These are phyloP conservation scores for Fragaria iinumae DNA, from an alignment of 306 rosid genomes.

Conservation along the genomic window DNA sequence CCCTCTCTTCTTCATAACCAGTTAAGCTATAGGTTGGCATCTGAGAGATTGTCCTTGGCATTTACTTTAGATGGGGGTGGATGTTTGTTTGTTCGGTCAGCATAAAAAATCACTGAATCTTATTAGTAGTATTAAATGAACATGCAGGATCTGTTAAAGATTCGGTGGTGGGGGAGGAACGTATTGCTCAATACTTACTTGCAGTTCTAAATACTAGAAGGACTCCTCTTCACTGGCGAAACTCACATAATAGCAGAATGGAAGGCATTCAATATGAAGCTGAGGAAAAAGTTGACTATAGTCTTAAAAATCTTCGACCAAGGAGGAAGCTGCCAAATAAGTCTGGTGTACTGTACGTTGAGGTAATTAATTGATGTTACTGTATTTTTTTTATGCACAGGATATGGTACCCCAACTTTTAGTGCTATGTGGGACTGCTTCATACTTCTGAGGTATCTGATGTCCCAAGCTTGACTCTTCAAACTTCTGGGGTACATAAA, in stretches of 20 bases:
- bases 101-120: background rate
- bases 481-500: background rate
- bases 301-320: slow-evolving; percentile 60
- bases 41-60: background rate
- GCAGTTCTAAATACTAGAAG: slow-evolving; percentile 75
- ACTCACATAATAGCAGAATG: slow-evolving; percentile 52
- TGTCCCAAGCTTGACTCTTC: background rate
- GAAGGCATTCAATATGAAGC: slow-evolving; percentile 53
- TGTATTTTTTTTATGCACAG: background rate
- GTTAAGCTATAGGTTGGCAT: background rate
- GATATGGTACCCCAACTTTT: background rate
- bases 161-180: slow-evolving; percentile 87
- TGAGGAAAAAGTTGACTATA: slow-evolving; percentile 40
- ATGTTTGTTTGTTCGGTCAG: background rate
- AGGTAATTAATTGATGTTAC: slow-evolving; percentile 42
- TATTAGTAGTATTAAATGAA: slow-evolving; percentile 7
- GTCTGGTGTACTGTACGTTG: slow-evolving; percentile 54
- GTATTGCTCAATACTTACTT: slow-evolving; percentile 79
- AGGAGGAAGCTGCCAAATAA: slow-evolving; percentile 50
- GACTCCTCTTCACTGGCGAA: slow-evolving; percentile 83
- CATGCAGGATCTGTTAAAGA: slow-evolving; percentile 88
- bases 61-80: background rate
- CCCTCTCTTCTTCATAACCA: background rate
- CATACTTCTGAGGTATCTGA: background rate
- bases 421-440: background rate